Base-by-base conservation (phyloP, 164 flowering plant genomes). In the Piper betle region DNA sequence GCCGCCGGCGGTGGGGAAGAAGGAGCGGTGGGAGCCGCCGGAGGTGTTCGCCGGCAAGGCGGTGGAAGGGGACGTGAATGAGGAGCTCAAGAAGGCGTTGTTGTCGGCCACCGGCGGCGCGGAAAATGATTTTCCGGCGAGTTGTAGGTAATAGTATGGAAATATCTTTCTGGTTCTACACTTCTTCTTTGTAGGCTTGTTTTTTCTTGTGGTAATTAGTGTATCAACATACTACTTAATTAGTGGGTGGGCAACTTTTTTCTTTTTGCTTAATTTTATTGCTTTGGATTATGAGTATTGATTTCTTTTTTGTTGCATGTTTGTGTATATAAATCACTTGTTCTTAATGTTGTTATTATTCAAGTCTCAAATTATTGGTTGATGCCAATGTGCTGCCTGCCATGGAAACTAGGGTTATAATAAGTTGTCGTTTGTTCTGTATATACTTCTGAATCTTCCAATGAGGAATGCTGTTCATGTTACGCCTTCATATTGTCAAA, bases 81-180 rank as follows among this genome's bases (percentile, higher is more conserved):
- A 75, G 55, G 77, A 77, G 67, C 48, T 67, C 73, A 71, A 70
- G 75, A 74, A 66, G 66, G 74, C 78, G 13, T 39, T 60, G 64
- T 76, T 60, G 70, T 73, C 71, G 43, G 60, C 58, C 18, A 17
- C 39, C 19, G 13, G 33, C 3, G 60, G 61, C 17, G 62, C 57
- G 63, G 66, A 53, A 64, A 37, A 42, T 64, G 64, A 64, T 18
- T 19, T 61, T 57, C 37, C 39, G 38, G 25, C 48, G 40, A 16
- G 56, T 17, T 56, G 38, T 56, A 37, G 38, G 38, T 16, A 9
- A 25, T 38, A 13, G 33, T 13, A 20, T 20, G 20, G 38, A 12
- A 37, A 20, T 37, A 55, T 20, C 18, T 42, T 42, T 42, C 2
- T 42, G 46, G 46, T 46, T 46, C 50, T 46, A 6, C 50, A 10